These are phyloP conservation scores for Russula vinacea DNA, from an alignment of 768 basidiomycete species.

Conservation along the genomic window DNA sequence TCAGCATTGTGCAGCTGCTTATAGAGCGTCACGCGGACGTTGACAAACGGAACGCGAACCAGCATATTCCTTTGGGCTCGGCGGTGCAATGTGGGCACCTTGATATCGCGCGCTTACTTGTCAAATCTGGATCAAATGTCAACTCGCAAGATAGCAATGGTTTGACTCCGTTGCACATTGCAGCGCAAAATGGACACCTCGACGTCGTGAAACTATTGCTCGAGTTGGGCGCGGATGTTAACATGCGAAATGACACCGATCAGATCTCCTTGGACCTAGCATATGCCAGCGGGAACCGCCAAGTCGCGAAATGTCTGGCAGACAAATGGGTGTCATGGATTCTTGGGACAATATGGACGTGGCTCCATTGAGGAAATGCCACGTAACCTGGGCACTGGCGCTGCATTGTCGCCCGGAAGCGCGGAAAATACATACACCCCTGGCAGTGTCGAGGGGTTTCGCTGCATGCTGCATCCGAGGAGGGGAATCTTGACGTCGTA, in stretches of 20 bases:
- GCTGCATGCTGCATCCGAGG: background rate
- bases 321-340: background rate
- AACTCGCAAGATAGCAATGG: background rate
- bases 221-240: too few species aligned
- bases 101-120: background rate
- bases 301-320: background rate
- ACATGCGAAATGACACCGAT: background rate
- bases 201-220: too few species aligned
- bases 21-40: background rate
- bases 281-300: background rate
- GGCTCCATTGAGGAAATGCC: too few species aligned
- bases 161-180: too few species aligned
- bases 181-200: too few species aligned
- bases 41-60: background rate
- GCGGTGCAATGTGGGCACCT: background rate
- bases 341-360: too few species aligned
- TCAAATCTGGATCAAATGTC: background rate
- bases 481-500: background rate
- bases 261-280: background rate
- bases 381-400: too few species aligned
- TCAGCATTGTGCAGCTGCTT: background rate
- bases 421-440: rapidly evolving
- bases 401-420: too few species aligned
- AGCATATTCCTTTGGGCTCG: background rate
- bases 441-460: background rate